A percentile compares a stretch with the other conserved stretches of the same genome.
Evolutionary conservation across 306 rosid species (phyloP).

Genomic region (Prinsepia uniflora): DNA sequence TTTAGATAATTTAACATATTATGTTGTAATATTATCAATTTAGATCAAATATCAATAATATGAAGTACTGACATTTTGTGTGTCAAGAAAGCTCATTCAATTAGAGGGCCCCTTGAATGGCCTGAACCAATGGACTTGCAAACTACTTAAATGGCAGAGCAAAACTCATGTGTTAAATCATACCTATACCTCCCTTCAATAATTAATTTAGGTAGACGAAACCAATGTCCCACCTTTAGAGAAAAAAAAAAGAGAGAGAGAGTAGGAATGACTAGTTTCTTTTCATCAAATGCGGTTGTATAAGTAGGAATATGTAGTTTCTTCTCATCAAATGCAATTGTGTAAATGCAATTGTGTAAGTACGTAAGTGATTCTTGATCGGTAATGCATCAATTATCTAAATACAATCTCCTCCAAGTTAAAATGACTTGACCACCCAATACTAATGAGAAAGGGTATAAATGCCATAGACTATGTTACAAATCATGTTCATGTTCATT

Average conservation of each 20-base stretch:
- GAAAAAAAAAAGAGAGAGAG: too few species aligned
- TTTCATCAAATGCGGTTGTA: too few species aligned
- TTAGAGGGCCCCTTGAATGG: slow-evolving; percentile 17
- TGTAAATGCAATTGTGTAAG: too few species aligned
- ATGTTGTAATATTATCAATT: background rate
- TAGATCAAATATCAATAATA: too few species aligned
- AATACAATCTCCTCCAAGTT: too few species aligned
- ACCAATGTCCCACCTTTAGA: background rate
- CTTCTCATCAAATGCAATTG: too few species aligned
- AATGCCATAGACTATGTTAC: background rate
- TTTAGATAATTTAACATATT: background rate
- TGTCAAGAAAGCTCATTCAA: slow-evolving; percentile 4
- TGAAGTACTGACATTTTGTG: background rate
- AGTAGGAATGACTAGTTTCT: too few species aligned
- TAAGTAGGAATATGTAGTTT: background rate
- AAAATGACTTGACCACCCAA: too few species aligned
- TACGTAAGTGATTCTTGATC: too few species aligned
- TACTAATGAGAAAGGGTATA: background rate
- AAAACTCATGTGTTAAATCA: slow-evolving; percentile 27
- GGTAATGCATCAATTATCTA: too few species aligned
- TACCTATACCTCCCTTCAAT: background rate
- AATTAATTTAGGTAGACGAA: slow-evolving; percentile 27
- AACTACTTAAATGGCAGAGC: slow-evolving; percentile 28
- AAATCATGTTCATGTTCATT: background rate
- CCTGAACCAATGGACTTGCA: slow-evolving; percentile 30